These are phyloP conservation scores for Botrytis hyacinthi DNA, from an alignment of 2,329 filamentous ascomycete species.

Conservation along the genomic window DNA sequence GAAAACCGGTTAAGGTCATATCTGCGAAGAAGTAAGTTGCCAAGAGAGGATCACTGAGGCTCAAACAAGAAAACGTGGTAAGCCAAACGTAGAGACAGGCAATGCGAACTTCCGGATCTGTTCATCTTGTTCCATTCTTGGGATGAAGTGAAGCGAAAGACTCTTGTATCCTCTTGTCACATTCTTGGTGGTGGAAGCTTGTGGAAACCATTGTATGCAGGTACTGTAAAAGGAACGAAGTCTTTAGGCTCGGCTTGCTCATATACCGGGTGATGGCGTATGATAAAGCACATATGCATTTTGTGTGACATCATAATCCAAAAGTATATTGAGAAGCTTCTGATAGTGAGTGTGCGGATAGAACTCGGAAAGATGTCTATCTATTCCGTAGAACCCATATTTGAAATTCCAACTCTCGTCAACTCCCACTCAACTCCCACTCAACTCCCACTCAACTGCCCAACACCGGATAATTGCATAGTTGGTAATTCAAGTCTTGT, in stretches of 20 bases:
- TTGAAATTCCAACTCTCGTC: not conserved
- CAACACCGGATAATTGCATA: not conserved
- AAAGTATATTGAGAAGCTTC: not conserved
- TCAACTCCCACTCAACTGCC: not conserved
- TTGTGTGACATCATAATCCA: not conserved
- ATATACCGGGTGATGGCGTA: not conserved
- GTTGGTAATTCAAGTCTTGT: not conserved
- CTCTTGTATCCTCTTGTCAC: not conserved
- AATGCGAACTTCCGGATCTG: not conserved
- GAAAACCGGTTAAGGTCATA: not conserved
- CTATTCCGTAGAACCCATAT: not conserved
- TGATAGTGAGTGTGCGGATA: not conserved
- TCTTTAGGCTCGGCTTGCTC: not conserved
- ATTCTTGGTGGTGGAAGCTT: not conserved
- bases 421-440: not conserved
- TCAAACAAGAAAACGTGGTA: slow-evolving; percentile 14
- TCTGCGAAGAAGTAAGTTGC: slow-evolving; percentile 22
- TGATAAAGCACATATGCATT: not conserved
- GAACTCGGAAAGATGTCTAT: not conserved
- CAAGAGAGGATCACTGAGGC: not conserved
- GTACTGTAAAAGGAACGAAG: not conserved
- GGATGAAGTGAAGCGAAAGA: not conserved
- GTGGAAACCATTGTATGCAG: not conserved
- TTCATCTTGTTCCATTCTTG: not conserved
- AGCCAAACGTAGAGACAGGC: not conserved